Base-by-base conservation (phyloP, 192 early-diverging fungal species). In the Podila horticola region DNA sequence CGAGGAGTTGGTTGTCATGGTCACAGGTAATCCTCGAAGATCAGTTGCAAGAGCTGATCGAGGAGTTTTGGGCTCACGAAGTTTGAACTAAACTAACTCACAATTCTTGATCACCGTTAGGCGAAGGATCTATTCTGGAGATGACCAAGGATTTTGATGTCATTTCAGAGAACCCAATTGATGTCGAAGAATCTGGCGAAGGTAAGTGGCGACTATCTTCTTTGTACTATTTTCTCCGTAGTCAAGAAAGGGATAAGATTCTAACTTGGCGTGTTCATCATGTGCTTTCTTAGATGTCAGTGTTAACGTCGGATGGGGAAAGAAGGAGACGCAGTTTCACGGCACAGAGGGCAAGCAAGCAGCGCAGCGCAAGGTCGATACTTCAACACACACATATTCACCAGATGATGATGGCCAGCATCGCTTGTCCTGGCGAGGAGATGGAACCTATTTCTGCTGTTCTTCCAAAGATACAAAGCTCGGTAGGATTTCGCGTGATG, bases 91-190 rank as follows among this genome's bases (percentile, higher is more conserved):
- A 31, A 22, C 33, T 24, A 50, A 51, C 19, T 28, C 15, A 51
- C 64, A 10, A 10, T n/a, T 74, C 30, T 36, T 45, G 28, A 74
- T 55, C 51, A 29, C 17, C 55, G 48, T 17, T 69, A 90, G 91
- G 90, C 12, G 83, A 83, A 38, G 90, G 90, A 52, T 92, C 89
- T 11, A 82, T 95, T 24, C 59, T 95, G 63, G 88, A 90, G 64
- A 98, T 99, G 97, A 99, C 96, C 24, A 93, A 95, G 69, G 94
- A 96, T 68, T 97, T 95, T 87, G 94, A 99, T 65, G 90, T 95
- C 0, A 88, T 99, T 48, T 84, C 91, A 7, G 97, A 99, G 82
- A 90, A 93, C 30, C 86, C 89, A 4, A 83, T 98, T 58, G 84
- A 91, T 62, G 90, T 90, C 5, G 91, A 88, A 31, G 87, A 91